These are phyloP conservation scores for Thelephora aurantiotincta DNA, from an alignment of 768 basidiomycete genomes.

Conservation along the genomic window DNA sequence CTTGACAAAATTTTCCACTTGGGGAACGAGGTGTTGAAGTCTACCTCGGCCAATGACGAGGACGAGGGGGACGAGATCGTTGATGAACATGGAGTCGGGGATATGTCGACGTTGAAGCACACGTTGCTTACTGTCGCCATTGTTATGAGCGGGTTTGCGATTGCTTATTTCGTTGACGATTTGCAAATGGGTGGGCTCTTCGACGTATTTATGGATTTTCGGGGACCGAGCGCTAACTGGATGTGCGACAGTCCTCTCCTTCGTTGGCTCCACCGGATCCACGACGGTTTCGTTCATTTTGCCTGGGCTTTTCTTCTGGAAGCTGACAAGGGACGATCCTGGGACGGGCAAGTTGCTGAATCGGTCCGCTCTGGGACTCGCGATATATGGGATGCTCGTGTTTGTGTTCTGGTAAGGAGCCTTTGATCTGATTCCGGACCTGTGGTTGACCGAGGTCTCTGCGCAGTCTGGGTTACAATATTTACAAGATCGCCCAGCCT, in stretches of 20 bases:
- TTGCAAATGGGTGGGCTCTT: conserved; percentile 51
- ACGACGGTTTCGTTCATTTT: conserved; percentile 96
- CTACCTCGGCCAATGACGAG: conserved; percentile 19
- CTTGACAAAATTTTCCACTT: conserved; percentile 77
- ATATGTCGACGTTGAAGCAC: conserved; percentile 61
- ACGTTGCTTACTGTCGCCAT: conserved; percentile 54
- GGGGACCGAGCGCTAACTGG: neutral
- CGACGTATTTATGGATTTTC: conserved; percentile 4
- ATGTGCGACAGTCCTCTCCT: conserved; percentile 58
- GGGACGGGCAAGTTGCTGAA: conserved; percentile 37
- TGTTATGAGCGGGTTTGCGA: conserved; percentile 46
- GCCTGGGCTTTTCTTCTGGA: conserved; percentile 88
- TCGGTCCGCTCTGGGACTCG: conserved; percentile 49
- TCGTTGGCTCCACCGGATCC: conserved; percentile 93
- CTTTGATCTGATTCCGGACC: neutral
- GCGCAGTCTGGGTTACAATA: conserved; percentile 62
- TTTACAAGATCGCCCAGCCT: conserved; percentile 44
- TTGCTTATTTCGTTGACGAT: conserved; percentile 70
- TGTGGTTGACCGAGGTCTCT: conserved; percentile 6
- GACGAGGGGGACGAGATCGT: conserved; percentile 28
- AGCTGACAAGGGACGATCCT: conserved; percentile 62
- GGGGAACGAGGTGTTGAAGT: conserved; percentile 18
- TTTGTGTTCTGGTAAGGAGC: conserved; percentile 75
- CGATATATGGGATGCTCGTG: conserved; percentile 62
- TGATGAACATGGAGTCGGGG: conserved; percentile 41